Percentiles rank a stretch among this genome's conserved stretches.
phyloP scores from a whole-genome alignment of 2,329 filamentous ascomycete species.

The Pseudocercospora fuligena region DNA sequence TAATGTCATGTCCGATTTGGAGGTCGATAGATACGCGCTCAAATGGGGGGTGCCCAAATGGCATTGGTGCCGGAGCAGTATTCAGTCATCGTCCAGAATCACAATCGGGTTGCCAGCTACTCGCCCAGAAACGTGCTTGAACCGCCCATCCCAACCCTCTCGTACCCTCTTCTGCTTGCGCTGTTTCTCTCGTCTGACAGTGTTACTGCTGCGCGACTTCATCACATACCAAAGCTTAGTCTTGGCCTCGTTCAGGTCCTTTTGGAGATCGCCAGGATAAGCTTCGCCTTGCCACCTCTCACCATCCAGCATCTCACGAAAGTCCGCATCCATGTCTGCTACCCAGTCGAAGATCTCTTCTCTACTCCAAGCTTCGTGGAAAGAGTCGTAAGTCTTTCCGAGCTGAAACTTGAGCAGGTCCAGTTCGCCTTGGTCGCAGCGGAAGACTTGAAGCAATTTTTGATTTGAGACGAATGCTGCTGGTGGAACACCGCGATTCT shows the following conservation, averaged over 20 bases:
- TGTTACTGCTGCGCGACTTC: not conserved
- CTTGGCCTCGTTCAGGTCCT: not conserved
- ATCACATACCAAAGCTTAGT: constrained; percentile 1
- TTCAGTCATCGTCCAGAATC: not conserved
- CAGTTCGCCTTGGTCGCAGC: not conserved
- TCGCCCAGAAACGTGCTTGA: not conserved
- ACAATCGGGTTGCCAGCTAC: not conserved
- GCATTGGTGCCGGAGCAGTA: not conserved
- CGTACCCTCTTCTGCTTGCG: not conserved
- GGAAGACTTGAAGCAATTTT: not conserved
- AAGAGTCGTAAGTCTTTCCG: not conserved
- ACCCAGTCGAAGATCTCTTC: not conserved
- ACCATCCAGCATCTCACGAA: not conserved
- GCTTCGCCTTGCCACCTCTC: not conserved
- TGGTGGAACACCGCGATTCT: not conserved
- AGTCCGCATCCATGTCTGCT: not conserved
- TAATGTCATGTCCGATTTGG: too few species aligned
- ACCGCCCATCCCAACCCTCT: not conserved
- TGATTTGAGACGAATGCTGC: not conserved
- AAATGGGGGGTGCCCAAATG: too few species aligned
- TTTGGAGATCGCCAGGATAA: not conserved
- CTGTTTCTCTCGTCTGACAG: not conserved
- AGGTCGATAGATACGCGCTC: too few species aligned
- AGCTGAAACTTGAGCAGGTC: not conserved
- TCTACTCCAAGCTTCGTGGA: not conserved